Evolutionary conservation across 352 stramenopile genomes (phyloP), one percentile per base, ranked within the genome.

Genomic region (Phytophthora tubulina): DNA sequence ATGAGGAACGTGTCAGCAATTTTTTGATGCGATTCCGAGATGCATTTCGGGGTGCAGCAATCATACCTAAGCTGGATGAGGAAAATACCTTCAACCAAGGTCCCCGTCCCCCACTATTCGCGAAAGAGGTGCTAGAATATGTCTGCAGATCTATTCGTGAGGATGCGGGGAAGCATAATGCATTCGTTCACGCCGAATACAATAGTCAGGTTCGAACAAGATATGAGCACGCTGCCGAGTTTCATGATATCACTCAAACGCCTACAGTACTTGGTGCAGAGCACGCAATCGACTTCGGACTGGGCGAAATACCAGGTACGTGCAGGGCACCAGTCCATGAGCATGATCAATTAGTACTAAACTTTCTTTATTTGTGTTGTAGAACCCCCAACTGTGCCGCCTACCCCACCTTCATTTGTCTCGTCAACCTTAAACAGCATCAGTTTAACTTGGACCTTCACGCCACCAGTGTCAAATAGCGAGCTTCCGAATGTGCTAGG

Each of bases 21-120:
- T 93, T 94, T 55, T 55, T 92, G 3, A 72, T 85, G 48, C 80
- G 85, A 8, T 59, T 94, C 10, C 78, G 79, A 8, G 84, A 93
- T 57, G 87, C 80, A 0, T 94, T 92, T 71, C 82, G 79, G 33
- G 84, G 86, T 35, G 85, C 68, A 5, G 87, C 70, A 13, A 55
- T 73, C 6, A 44, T 17, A 27, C 38, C 62, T 17, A 48, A 62
- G 6, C 51, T 88, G 1, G 67, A 88, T 10, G 55, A 75, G 21
- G 70, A 83, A 9, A 60, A 77, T 38, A n/a, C 52, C 4, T 44
- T 61, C 33, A 49, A 72, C 6, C 60, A 64, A 38, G 42, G 44
- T 7, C 69, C 73, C 27, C 50, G 61, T 0, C 48, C 33, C 0
- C 54, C 65, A 2, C 53, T 92, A n/a, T 63, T 67, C 8, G 74